Evolutionary conservation across 176 grass and related monocot species (phyloP).

Genomic region (Otatea glauca): DNA sequence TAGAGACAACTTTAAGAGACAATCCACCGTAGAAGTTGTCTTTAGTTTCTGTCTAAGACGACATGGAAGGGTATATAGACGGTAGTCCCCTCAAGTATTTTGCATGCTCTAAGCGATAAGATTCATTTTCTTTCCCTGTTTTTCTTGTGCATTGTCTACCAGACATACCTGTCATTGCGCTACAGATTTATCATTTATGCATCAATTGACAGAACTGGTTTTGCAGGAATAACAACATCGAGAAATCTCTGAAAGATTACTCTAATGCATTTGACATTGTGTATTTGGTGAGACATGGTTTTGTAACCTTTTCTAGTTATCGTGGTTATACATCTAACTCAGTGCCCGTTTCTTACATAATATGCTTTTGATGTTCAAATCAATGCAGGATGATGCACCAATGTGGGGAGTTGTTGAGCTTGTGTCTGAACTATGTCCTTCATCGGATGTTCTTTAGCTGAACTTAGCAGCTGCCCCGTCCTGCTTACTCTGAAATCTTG

Average conservation of each 20-base stretch:
- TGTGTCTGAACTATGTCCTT: constrained; percentile 63
- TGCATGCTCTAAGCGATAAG: no score
- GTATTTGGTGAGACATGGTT: constrained; percentile 66
- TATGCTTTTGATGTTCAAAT: constrained; percentile 27
- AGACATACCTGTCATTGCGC: neutral
- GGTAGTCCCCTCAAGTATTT: no score
- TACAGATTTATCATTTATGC: constrained; percentile 14
- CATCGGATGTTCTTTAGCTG: constrained; percentile 39
- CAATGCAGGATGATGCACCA: constrained; percentile 73
- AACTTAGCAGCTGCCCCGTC: neutral
- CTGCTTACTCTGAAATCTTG: constrained; percentile 8
- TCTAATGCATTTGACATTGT: constrained; percentile 77
- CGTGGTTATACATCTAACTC: constrained; percentile 21
- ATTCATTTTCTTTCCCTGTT: neutral
- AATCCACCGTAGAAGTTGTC: no score
- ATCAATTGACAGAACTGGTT: neutral
- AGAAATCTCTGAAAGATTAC: constrained; percentile 84
- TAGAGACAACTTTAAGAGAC: no score
- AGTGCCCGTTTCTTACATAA: neutral
- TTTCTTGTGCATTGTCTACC: neutral
- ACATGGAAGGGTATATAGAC: no score
- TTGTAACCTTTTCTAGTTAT: neutral
- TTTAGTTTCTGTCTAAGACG: no score
- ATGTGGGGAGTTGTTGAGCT: constrained; percentile 81
- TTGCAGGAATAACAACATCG: constrained; percentile 78